phyloP scores from a whole-genome alignment of 805 yeast species.

The Metschnikowia lunata region DNA sequence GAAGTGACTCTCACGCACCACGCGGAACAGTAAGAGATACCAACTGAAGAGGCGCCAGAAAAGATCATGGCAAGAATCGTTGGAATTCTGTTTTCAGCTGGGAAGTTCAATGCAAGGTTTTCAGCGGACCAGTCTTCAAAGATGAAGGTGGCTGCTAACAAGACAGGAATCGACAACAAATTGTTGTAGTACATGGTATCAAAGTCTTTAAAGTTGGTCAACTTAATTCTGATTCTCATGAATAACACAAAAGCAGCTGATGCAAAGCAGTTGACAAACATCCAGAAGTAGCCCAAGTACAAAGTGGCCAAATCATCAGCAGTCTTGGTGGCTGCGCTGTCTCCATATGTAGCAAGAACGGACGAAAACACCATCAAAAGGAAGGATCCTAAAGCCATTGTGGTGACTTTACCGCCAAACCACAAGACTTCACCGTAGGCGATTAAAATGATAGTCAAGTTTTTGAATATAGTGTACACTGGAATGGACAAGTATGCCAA shows the following conservation, averaged over 20 bases:
- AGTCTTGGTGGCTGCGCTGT: constrained; percentile 42
- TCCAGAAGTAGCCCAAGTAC: constrained; percentile 88
- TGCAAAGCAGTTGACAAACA: constrained; percentile 90
- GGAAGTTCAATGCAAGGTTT: constrained; percentile 76
- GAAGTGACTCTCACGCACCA: constrained; percentile 99
- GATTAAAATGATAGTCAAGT: constrained; percentile 90
- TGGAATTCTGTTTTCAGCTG: constrained; percentile 60
- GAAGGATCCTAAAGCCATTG: constrained; percentile 88
- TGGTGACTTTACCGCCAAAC: constrained; percentile 90
- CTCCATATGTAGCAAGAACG: constrained; percentile 94
- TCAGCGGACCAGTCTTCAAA: constrained; percentile 91
- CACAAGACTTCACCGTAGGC: constrained; percentile 98
- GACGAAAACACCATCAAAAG: constrained; percentile 90
- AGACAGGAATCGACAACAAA: constrained; percentile 85
- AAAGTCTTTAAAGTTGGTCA: constrained; percentile 92
- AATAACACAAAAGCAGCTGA: constrained; percentile 89
- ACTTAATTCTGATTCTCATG: constrained; percentile 97
- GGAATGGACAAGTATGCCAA: constrained; percentile 88
- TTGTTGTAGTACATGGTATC: constrained; percentile 98
- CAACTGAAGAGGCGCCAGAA: constrained; percentile 92
- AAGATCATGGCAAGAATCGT: constrained; percentile 79
- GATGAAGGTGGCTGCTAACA: constrained; percentile 66
- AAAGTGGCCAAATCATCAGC: constrained; percentile 43
- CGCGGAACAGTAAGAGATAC: constrained; percentile 97
- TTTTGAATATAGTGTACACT: constrained; percentile 96